Conservation (phyloP, 208 protist species). For the Leishmania tarentolae region DNA sequence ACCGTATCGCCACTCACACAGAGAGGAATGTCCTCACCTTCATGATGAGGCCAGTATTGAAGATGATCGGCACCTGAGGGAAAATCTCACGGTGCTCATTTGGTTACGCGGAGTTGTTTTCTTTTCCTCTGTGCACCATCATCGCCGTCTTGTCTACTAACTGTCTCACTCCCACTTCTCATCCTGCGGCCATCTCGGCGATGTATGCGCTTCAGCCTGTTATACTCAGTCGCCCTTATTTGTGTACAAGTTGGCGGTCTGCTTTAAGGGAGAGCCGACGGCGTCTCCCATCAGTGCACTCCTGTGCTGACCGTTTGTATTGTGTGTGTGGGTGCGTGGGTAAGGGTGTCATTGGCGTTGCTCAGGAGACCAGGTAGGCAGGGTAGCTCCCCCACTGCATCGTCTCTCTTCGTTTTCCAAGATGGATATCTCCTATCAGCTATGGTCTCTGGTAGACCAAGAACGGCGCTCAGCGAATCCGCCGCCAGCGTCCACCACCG, state of each 20-base stretch:
- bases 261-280: neutral
- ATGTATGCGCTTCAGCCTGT: neutral
- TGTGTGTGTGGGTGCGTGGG: too few relatives aligned
- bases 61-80: neutral
- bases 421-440: constrained; percentile 24
- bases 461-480: neutral
- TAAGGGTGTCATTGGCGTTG: neutral
- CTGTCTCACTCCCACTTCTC: neutral
- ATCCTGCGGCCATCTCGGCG: neutral
- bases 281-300: neutral
- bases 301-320: neutral
- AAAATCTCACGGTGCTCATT: neutral
- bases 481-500: neutral
- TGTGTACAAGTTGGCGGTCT: neutral
- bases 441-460: constrained; percentile 30
- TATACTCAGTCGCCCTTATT: neutral
- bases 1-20: neutral
- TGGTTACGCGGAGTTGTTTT: neutral
- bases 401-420: neutral
- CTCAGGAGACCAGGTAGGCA: neutral
- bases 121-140: neutral
- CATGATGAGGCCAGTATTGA: neutral
- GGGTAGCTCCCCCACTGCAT: neutral
- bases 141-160: neutral
- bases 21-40: neutral